These are phyloP conservation scores for Trichothecium roseum DNA, from an alignment of 2,329 filamentous ascomycete species.

Conservation along the genomic window DNA sequence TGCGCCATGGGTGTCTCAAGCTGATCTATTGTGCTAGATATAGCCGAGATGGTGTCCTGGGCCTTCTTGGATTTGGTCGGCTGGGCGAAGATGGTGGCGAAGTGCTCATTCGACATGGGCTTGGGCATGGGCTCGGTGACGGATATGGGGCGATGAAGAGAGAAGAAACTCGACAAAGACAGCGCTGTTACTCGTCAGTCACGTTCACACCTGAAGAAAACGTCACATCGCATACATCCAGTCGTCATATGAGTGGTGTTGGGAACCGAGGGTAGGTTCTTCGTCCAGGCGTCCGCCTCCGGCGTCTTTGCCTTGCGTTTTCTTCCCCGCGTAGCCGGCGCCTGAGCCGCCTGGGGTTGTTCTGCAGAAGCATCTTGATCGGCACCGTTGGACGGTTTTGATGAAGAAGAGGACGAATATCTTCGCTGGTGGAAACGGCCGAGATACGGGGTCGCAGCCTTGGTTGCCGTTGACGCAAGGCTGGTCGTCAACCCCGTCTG, in stretches of 20 bases:
- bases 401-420: constrained; percentile 52
- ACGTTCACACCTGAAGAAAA: not conserved
- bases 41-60: constrained; percentile 55
- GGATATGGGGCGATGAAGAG: constrained; percentile 87
- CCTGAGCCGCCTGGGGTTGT: constrained; percentile 37
- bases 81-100: constrained; percentile 71
- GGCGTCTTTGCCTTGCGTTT: constrained; percentile 44
- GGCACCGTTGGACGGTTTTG: constrained; percentile 49
- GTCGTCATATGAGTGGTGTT: constrained; percentile 63
- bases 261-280: constrained; percentile 61
- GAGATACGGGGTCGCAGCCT: constrained; percentile 25
- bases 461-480: constrained; percentile 30
- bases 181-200: constrained; percentile 50
- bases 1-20: constrained; percentile 48
- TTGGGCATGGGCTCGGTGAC: constrained; percentile 73
- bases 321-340: constrained; percentile 29
- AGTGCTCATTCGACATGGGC: constrained; percentile 60
- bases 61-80: constrained; percentile 40
- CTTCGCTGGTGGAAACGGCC: constrained; percentile 38
- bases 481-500: constrained; percentile 22
- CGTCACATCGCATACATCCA: constrained; percentile 41
- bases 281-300: constrained; percentile 32
- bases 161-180: constrained; percentile 86
- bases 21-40: constrained; percentile 48
- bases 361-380: constrained; percentile 35